Evolutionary conservation across 2,329 filamentous ascomycete genomes (phyloP).

Genomic region (Hymenoscyphus infarciens): DNA sequence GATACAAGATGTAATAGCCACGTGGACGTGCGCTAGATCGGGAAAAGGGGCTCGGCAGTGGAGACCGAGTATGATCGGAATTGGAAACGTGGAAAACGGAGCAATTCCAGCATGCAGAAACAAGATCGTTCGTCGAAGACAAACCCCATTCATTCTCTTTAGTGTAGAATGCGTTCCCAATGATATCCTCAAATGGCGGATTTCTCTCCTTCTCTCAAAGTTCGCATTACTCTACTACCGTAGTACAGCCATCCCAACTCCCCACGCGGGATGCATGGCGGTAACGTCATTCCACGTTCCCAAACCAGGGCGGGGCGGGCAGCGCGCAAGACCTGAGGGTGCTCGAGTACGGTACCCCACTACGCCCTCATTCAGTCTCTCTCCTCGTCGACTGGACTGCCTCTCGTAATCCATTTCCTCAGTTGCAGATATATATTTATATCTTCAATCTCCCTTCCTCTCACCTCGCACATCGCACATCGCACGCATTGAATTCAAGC

Average conservation of each 20-base stretch:
- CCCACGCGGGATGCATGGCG: neutral
- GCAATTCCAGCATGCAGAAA: neutral
- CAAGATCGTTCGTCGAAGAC: neutral
- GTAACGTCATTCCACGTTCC: neutral
- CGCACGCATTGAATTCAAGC: neutral
- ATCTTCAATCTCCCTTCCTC: too few species aligned
- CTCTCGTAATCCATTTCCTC: too few species aligned
- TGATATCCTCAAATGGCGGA: neutral
- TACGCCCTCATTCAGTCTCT: too few species aligned
- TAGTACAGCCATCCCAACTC: neutral
- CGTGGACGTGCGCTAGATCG: neutral
- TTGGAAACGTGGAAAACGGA: constrained; percentile 1
- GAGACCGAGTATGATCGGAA: neutral
- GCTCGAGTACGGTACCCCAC: too few species aligned
- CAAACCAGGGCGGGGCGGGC: neutral
- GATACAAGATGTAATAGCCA: neutral
- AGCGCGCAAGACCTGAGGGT: too few species aligned
- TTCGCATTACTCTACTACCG: too few species aligned
- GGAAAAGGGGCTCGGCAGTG: constrained; percentile 1
- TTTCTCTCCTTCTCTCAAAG: neutral
- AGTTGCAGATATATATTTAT: too few species aligned
- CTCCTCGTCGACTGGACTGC: too few species aligned
- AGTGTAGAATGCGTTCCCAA: neutral
- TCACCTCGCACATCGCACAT: too few species aligned
- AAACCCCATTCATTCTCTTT: too few species aligned